phyloP scores from a whole-genome alignment of 768 basidiomycete genomes.

The Tylopilus rubrobrunneus region DNA sequence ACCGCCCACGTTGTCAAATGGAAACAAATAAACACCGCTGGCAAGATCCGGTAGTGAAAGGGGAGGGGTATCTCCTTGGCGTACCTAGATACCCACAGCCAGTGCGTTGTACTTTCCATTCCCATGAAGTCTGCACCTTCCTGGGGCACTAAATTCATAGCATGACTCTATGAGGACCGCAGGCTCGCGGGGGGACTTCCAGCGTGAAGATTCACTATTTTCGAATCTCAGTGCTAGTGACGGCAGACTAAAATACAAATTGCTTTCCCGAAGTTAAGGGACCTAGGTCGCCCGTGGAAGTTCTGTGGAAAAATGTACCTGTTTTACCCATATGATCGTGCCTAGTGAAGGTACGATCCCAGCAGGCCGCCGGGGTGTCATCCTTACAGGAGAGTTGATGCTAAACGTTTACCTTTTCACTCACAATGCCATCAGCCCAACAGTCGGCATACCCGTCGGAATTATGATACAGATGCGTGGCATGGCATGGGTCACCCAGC shows the following conservation, averaged over 20 bases:
- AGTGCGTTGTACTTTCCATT: neutral
- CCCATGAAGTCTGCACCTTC: neutral
- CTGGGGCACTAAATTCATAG: neutral
- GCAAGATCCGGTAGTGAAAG: neutral
- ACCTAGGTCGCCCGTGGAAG: neutral
- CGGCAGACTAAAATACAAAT: neutral
- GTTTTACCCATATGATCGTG: neutral
- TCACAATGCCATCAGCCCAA: no score
- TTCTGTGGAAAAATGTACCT: neutral
- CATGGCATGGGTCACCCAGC: no score
- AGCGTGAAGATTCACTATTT: no score
- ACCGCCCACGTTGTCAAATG: neutral
- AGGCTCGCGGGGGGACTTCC: no score
- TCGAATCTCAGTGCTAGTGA: no score
- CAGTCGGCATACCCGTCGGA: no score
- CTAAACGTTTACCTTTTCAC: no score
- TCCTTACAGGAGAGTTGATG: no score
- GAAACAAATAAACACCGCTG: neutral
- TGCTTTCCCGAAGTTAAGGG: neutral
- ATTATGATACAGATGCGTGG: no score
- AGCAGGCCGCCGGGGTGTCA: neutral
- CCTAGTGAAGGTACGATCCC: neutral
- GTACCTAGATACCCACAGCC: no score
- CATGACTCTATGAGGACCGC: neutral
- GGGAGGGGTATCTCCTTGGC: neutral